phyloP scores from a whole-genome alignment of 2,329 filamentous ascomycete genomes.

The Colletotrichum cordylinicola region DNA sequence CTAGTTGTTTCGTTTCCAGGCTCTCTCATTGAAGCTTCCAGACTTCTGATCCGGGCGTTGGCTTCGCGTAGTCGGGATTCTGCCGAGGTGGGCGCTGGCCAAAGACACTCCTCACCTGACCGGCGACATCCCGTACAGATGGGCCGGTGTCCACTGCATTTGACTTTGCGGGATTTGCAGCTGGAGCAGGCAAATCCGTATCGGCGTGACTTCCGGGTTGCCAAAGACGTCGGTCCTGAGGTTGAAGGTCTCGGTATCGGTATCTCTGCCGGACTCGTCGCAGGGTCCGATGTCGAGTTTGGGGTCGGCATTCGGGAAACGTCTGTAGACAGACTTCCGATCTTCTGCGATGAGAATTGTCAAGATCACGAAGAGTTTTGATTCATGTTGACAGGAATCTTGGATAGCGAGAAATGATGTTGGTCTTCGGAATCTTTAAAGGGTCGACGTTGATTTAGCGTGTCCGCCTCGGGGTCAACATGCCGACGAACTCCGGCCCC shows the following conservation, averaged over 20 bases:
- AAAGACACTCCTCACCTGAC: slow-evolving; percentile 6
- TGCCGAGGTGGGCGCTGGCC: background rate
- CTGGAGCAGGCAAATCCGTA: slow-evolving; percentile 16
- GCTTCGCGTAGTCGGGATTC: slow-evolving; percentile 8
- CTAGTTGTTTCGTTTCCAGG: background rate
- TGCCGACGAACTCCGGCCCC: background rate
- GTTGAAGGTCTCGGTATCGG: background rate
- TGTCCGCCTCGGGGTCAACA: background rate
- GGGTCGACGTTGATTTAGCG: background rate
- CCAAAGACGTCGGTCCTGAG: background rate
- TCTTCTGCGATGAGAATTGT: background rate
- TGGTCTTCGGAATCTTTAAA: background rate
- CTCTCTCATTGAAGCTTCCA: background rate
- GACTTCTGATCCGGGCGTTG: slow-evolving; percentile 3
- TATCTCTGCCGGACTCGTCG: background rate
- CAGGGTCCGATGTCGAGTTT: background rate
- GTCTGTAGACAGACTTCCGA: background rate
- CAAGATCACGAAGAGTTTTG: background rate
- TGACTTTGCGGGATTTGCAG: slow-evolving; percentile 20
- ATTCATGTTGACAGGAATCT: background rate
- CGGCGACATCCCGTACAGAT: slow-evolving; percentile 12
- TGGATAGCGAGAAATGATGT: background rate
- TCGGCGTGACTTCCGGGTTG: background rate
- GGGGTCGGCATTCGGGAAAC: background rate
- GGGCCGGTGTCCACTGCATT: slow-evolving; percentile 16